Evolutionary conservation across 768 basidiomycete genomes (phyloP).

Genomic region (Tephrocybe sp.): DNA sequence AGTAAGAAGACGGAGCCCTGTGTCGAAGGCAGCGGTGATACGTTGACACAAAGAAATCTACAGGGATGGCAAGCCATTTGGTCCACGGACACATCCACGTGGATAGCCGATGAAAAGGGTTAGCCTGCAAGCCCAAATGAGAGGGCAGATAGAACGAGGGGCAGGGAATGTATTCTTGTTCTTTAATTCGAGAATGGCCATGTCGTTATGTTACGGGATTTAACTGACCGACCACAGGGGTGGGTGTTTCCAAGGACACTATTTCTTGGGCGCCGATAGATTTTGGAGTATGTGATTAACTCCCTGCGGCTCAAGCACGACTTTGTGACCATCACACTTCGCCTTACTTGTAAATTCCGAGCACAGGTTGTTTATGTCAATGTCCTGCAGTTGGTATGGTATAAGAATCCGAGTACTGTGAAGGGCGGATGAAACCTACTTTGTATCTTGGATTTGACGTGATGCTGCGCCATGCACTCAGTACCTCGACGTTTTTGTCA

Average conservation of each 20-base stretch:
- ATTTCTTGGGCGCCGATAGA: slow-evolving; percentile 27
- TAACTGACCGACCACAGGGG: neutral
- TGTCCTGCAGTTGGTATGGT: slow-evolving; percentile 45
- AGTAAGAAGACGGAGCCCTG: neutral
- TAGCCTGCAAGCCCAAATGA: no score
- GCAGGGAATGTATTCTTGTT: neutral
- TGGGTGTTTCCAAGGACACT: neutral
- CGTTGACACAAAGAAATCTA: no score
- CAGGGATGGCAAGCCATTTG: no score
- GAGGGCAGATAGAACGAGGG: neutral
- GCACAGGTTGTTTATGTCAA: slow-evolving; percentile 79
- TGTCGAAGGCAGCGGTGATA: no score
- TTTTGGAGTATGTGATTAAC: slow-evolving; percentile 48
- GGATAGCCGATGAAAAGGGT: no score
- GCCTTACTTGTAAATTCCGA: slow-evolving; percentile 80
- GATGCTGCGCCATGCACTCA: slow-evolving; percentile 78
- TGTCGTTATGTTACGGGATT: neutral
- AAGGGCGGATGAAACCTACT: slow-evolving; percentile 43
- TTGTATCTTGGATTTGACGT: slow-evolving; percentile 75
- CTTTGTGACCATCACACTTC: slow-evolving; percentile 80
- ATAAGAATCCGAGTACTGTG: slow-evolving; percentile 5
- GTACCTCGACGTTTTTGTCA: slow-evolving; percentile 74
- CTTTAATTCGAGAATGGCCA: neutral
- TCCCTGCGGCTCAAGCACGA: slow-evolving; percentile 66
- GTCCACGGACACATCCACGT: no score